Evolutionary conservation across 495 filamentous ascomycete genomes (phyloP).

Genomic region (Lindgomyces ingoldianus): DNA sequence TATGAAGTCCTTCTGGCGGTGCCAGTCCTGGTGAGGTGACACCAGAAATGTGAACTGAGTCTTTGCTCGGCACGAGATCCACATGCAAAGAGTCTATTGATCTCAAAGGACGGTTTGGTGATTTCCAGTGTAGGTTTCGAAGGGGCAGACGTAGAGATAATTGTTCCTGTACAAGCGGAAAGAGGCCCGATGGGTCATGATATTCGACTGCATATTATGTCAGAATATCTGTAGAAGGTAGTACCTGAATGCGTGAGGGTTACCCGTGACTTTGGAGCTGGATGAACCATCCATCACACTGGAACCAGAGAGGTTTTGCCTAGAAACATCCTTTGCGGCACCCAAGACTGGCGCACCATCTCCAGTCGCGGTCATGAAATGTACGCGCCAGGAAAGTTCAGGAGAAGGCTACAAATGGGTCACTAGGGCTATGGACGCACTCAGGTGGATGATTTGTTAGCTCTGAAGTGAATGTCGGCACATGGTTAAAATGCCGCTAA

Average conservation of each 20-base stretch:
- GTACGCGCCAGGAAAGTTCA: constrained; percentile 1
- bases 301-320: constrained; percentile 18
- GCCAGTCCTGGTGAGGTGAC: constrained; percentile 48
- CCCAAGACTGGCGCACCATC: constrained; percentile 34
- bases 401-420: neutral
- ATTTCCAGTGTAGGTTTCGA: constrained; percentile 96
- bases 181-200: constrained; percentile 85
- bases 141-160: constrained; percentile 79
- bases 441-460: constrained; percentile 1
- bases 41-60: constrained; percentile 43
- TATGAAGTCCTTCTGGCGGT: constrained; percentile 32
- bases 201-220: constrained; percentile 55
- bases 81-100: constrained; percentile 91
- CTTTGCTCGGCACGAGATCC: constrained; percentile 66
- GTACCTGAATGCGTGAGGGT: constrained; percentile 13
- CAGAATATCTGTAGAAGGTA: neutral
- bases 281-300: constrained; percentile 53
- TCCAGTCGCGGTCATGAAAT: constrained; percentile 35
- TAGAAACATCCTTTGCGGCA: constrained; percentile 30
- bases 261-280: constrained; percentile 74
- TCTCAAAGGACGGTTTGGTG: constrained; percentile 81
- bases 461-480: constrained; percentile 11
- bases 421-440: constrained; percentile 9
- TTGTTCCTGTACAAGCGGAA: constrained; percentile 73
- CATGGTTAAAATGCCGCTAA: neutral